These are phyloP conservation scores for Solanum hybrid DNA, from an alignment of 305 asterid species.

Conservation along the genomic window DNA sequence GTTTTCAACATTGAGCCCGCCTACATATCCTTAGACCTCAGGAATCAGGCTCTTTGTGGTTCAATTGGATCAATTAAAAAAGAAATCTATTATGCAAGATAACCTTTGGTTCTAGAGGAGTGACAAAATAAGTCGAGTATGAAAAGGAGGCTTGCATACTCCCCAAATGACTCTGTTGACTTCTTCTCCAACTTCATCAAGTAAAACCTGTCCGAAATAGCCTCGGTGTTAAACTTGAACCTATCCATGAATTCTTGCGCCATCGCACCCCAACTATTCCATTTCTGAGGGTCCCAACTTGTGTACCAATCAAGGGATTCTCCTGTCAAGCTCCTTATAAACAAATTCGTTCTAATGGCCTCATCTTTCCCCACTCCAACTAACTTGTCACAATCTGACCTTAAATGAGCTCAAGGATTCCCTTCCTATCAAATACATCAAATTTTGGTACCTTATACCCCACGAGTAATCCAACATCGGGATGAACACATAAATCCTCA, in stretches of 20 bases:
- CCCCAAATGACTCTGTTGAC: not conserved
- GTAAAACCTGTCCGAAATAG: not conserved
- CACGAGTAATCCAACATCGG: not conserved
- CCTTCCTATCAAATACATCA: not conserved
- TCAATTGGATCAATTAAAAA: too few species aligned
- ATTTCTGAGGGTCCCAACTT: not conserved
- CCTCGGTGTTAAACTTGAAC: not conserved
- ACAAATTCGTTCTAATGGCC: not conserved
- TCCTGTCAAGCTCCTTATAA: not conserved
- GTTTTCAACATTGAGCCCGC: too few species aligned
- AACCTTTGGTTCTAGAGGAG: too few species aligned
- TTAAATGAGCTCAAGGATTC: not conserved
- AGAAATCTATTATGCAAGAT: too few species aligned
- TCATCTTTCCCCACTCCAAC: not conserved
- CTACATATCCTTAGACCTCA: too few species aligned
- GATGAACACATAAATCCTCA: not conserved
- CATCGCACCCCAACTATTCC: not conserved
- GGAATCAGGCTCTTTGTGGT: too few species aligned
- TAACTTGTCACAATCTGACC: not conserved
- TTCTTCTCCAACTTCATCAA: not conserved
- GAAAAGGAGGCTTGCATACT: not conserved
- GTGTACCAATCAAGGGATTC: not conserved
- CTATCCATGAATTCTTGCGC: not conserved
- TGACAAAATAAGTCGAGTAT: too few species aligned
- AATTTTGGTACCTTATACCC: not conserved